A percentile compares a stretch with the other conserved stretches of the same genome.
phyloP scores from a whole-genome alignment of 176 grass and related monocot species.

The Carex cristatella region DNA sequence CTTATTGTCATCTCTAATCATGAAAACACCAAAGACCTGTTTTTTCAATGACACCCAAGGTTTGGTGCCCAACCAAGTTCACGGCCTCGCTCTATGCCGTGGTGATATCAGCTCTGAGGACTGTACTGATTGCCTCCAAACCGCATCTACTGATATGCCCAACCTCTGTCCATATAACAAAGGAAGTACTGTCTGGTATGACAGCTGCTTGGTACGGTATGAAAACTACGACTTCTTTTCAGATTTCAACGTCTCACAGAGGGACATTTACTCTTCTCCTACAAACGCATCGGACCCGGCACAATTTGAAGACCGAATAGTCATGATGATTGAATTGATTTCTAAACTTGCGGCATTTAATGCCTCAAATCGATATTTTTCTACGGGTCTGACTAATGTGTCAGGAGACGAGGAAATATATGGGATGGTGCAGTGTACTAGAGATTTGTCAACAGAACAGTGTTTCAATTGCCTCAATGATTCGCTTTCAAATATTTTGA shows the following conservation, averaged over 20 bases:
- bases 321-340: background rate
- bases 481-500: background rate
- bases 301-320: background rate
- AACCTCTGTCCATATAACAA: conserved; percentile 14
- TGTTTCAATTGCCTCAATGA: background rate
- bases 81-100: conserved; percentile 43
- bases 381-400: background rate
- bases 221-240: conserved; percentile 24
- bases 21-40: background rate
- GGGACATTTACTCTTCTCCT: background rate
- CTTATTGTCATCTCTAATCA: conserved; percentile 7
- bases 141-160: conserved; percentile 19
- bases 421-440: conserved; percentile 6
- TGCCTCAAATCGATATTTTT: background rate
- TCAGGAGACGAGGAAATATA: background rate
- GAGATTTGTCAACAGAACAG: background rate
- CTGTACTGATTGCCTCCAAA: conserved; percentile 31
- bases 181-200: conserved; percentile 38
- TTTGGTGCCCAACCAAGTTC: conserved; percentile 17
- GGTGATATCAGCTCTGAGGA: conserved; percentile 33
- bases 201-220: conserved; percentile 39
- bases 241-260: background rate
- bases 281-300: background rate
- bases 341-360: background rate
- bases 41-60: conserved; percentile 22